Evolutionary conservation across 2,329 filamentous ascomycete genomes (phyloP), one percentile per base, ranked within the genome.

Genomic region (Sporothrix globosa): DNA sequence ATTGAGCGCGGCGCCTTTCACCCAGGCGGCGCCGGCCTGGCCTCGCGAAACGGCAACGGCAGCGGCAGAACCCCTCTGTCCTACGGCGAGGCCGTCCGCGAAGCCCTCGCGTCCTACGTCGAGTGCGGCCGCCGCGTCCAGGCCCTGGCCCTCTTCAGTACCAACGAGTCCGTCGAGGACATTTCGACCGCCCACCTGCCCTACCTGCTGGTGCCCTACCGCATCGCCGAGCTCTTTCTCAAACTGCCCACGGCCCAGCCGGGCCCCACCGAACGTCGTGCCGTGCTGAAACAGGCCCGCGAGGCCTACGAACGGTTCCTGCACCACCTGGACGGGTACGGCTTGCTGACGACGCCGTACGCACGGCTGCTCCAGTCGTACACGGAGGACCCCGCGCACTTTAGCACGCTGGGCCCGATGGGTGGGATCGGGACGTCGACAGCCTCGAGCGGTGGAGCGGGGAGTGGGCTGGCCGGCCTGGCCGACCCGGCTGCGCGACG

Each of bases 121-220:
- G 84, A 91, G 78, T 94, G 92, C 79, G 84, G 91, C 71, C 83
- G 87, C 71, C 87, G 92, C 70, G 88, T 92, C 73, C 84, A 88
- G 74, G 85, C 88, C 72, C 84, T 96, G 34, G 90, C 92, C 0
- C 84, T 99, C 68, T 98, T 98, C 85, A 97, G 93, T 75, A 85
- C 89, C 48, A 99, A 99, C 80, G 96, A 99, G 80, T 86, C 87
- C 0, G 81, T 95, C 52, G 96, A 99, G 73, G 96, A 99, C 81
- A 83, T 97, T 44, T 84, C 92, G 17, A 96, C 95, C 1, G 85
- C 86, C n/a, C 90, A 97, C 76, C 82, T 99, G 44, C 92, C 93
- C 81, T 97, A 95, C 79, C 86, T 99, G 72, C 86, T 93, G 27
- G 87, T 94, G 73, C 86, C 91, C 79, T 93, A 90, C 79, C 87